Evolutionary conservation across 768 basidiomycete species (phyloP).

Genomic region (Leucosporidium creatinivorum): DNA sequence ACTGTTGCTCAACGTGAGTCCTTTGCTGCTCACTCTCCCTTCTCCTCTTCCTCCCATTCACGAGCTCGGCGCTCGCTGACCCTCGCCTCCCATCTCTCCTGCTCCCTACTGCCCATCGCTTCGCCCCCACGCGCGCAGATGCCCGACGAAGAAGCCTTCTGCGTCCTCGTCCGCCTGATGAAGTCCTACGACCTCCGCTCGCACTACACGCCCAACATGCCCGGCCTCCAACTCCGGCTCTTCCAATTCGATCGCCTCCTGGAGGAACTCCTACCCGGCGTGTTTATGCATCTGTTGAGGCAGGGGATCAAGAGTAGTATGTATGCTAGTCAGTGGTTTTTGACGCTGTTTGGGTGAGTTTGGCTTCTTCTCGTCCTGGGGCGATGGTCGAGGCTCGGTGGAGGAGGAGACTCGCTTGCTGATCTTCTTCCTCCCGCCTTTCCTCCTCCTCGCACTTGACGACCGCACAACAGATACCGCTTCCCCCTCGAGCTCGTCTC

Average conservation of each 20-base stretch:
- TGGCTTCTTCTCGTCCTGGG: conserved; percentile 48
- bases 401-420: neutral
- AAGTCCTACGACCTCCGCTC: conserved; percentile 90
- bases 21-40: neutral
- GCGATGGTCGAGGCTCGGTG: neutral
- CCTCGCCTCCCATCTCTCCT: neutral
- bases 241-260: conserved; percentile 86
- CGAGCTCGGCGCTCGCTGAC: too few species aligned
- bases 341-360: conserved; percentile 82
- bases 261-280: conserved; percentile 83
- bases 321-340: conserved; percentile 98
- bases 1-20: conserved; percentile 70
- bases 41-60: neutral
- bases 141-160: conserved; percentile 99
- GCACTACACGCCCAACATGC: conserved; percentile 99
- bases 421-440: neutral
- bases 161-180: conserved; percentile 88
- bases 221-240: conserved; percentile 84
- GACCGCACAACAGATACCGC: conserved; percentile 45
- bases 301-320: conserved; percentile 96
- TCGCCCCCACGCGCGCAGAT: conserved; percentile 53
- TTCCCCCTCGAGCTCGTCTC: conserved; percentile 92
- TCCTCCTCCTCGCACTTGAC: neutral
- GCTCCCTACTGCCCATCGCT: neutral
- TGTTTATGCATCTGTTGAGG: conserved; percentile 86